Conservation (phyloP, 2,329 filamentous ascomycete genomes). For the Achaetomium macrosporum region DNA sequence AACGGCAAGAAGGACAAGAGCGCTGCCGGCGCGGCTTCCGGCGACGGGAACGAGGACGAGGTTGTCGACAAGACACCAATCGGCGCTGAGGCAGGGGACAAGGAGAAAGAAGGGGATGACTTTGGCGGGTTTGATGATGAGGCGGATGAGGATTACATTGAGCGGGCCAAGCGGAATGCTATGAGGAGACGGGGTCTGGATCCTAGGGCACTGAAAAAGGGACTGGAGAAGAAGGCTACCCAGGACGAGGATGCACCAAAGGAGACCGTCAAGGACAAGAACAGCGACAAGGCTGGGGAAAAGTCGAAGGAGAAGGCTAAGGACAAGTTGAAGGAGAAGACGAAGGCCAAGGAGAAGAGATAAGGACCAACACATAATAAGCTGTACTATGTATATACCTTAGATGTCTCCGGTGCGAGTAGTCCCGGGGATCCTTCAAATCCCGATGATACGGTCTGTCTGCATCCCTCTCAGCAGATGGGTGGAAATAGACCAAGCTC, state of each 20-base stretch:
- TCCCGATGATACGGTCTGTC: too few relatives aligned
- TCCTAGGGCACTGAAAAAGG: constrained; percentile 52
- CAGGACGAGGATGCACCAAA: constrained; percentile 18
- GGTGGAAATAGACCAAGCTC: too few relatives aligned
- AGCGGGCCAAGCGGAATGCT: constrained; percentile 65
- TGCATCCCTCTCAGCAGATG: too few relatives aligned
- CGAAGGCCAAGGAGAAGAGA: constrained; percentile 16
- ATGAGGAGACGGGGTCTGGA: constrained; percentile 70
- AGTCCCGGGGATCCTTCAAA: too few relatives aligned
- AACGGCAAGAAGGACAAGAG: constrained; percentile 24
- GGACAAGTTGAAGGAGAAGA: constrained; percentile 3
- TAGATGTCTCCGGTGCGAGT: background rate
- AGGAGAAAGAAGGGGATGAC: constrained; percentile 40
- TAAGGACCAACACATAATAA: constrained; percentile 9
- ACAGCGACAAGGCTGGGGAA: constrained; percentile 8
- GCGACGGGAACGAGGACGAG: constrained; percentile 33
- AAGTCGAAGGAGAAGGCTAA: constrained; percentile 10
- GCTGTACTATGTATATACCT: constrained; percentile 7
- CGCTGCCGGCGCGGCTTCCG: constrained; percentile 17
- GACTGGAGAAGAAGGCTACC: constrained; percentile 20
- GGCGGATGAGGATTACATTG: constrained; percentile 65
- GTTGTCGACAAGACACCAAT: constrained; percentile 67
- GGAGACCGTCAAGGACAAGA: constrained; percentile 15
- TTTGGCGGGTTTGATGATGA: constrained; percentile 73
- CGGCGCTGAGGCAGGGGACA: constrained; percentile 38